Base-by-base conservation (phyloP, 345 rosid species). In the Reutealis trisperma region DNA sequence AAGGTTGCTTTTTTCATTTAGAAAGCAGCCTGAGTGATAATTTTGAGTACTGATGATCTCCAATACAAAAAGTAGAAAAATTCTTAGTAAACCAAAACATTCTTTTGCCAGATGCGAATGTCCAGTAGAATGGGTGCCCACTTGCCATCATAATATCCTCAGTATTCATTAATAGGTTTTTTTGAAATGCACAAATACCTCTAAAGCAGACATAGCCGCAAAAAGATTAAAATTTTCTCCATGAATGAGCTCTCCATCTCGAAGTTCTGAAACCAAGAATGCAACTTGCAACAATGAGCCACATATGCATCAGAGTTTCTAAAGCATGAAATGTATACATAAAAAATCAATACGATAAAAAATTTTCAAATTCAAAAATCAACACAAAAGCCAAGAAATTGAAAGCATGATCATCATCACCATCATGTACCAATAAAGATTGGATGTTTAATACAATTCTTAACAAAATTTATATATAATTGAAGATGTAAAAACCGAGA, bases 181-280 rank as follows among this genome's bases (percentile, higher is more conserved):
- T 22, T 24, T 16, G 4, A 66, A 44, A 55, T 54, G 16, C 49
- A 75, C 47, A 71, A 85, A 44, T 81, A 95, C 99, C 99, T 95
- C 99, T 66, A 95, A 83, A 30, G 99, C 99, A 83, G 99, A 92
- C 99, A 92, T 95, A 27, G 99, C 99, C 47, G 99, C 99, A 77
- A 85, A 93, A 79, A 95, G 98, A 89, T 95, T 92, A 77, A 94
- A 94, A 83, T 94, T 94, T 62, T 92, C 91, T 71, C 94, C 97
- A 79, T 91, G 92, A 65, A 93, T 86, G 64, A 93, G 94, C 74
- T 93, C 94, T 11, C 98, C 93, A n/a, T 93, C 94, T 41, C 69
- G 84, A 78, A 93, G 93, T 71, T 88, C 98, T 89, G 84, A 49
- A 22, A 64, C 27, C 73, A 70, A 63, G 70, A 19, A 78, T 58